A percentile compares a stretch with the other conserved stretches of the same genome.
Evolutionary conservation across 2,329 filamentous ascomycete species (phyloP).

Genomic region (Penicillium sp.): DNA sequence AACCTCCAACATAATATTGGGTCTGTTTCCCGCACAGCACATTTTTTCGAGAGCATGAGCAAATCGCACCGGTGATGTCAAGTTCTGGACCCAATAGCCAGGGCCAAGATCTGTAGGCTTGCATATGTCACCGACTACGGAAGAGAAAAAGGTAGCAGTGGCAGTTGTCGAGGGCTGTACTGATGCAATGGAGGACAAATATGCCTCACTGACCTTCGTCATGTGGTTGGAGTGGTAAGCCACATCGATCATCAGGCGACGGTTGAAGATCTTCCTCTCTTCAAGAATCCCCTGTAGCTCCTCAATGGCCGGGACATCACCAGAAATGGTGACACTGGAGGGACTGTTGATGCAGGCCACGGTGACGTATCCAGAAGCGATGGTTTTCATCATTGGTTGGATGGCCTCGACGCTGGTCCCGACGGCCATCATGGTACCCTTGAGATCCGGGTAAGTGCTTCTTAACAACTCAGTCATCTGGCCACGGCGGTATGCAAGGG

Average conservation of each 20-base stretch:
- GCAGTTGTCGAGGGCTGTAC: too few species aligned
- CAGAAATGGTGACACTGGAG: slow-evolving; percentile 18
- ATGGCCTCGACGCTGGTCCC: slow-evolving; percentile 16
- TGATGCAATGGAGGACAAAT: slow-evolving; percentile 1
- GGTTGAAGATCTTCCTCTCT: slow-evolving; percentile 18
- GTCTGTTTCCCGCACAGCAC: too few species aligned
- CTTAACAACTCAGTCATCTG: slow-evolving; percentile 17
- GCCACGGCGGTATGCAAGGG: slow-evolving; percentile 19
- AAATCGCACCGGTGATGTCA: too few species aligned
- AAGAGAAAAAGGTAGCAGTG: too few species aligned
- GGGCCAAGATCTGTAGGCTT: too few species aligned
- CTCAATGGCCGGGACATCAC: slow-evolving; percentile 15
- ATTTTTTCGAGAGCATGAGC: too few species aligned
- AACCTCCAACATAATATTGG: too few species aligned
- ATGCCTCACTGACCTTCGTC: slow-evolving; percentile 17
- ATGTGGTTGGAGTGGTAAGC: slow-evolving; percentile 21
- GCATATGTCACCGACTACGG: too few species aligned
- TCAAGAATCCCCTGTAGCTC: slow-evolving; percentile 12
- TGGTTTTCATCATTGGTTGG: slow-evolving; percentile 12
- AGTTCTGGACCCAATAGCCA: too few species aligned
- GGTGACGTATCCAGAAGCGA: slow-evolving; percentile 11
- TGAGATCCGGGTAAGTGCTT: slow-evolving; percentile 14
- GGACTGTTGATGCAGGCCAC: slow-evolving; percentile 20
- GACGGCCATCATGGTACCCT: slow-evolving; percentile 27
- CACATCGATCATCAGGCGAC: slow-evolving; percentile 27